Base-by-base conservation (phyloP, 257 asterid genomes). In the Nicotiana undulata region DNA sequence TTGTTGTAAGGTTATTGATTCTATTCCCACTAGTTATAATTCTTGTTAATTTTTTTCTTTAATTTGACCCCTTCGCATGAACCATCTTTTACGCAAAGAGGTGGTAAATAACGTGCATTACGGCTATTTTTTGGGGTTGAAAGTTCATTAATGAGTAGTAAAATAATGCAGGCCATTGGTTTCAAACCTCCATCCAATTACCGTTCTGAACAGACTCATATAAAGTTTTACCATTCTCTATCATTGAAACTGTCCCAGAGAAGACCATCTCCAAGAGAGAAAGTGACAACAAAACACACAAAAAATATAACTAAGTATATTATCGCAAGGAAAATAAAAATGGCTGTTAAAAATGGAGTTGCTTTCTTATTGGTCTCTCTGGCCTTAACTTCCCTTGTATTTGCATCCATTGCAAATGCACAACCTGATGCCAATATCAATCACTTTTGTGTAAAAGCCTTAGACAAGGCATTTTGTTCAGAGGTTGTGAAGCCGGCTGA, bases 361-460 rank as follows among this genome's bases (percentile, higher is more conserved):
- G 40, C 61, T 24, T 74, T 74, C 3, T 74, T 61, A 74, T 24
- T 74, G 78, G 78, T 74, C 78, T 74, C 78, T 74, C 78, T 74
- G 78, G 78, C 78, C 40, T 3, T 70, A 20, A 44, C 32, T 68
- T n/a, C 3, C 6, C 37, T 72, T 72, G 0, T 72, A 49, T 46
- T 46, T 74, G 60, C 40, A 72, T n/a, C n/a, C 12, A 12, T 12
- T 40, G 13, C 55, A 22, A 70, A 44, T 70, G 78, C 78, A 74
- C 40, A 46, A 24, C 49, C 49, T 40, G 56, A 6, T 51, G 56
- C 3, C 18, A 58, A 10, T 20, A 32, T 60, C 6, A 78, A 74
- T 10, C 56, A 58, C 12, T 78, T 13, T 49, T 78, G 81, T 40
- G 56, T 37, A 0, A 78, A n/a, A 78, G 81, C 81, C 3, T 1